phyloP scores from a whole-genome alignment of 106 monocot species.

The Triglochin maritima region DNA sequence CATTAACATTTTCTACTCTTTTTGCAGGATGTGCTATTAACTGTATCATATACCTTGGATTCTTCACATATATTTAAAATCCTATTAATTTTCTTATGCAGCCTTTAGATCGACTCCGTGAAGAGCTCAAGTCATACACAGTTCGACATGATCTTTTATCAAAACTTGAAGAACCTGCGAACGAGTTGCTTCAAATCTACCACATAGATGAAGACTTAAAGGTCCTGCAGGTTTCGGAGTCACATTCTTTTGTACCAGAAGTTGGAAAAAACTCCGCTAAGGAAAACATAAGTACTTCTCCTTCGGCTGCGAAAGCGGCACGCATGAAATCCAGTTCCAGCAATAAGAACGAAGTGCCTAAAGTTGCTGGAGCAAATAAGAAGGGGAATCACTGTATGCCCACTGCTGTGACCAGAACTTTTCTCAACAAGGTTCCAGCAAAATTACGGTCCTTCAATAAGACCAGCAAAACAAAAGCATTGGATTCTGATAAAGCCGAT shows the following conservation, averaged over 20 bases:
- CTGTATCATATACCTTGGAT: neutral
- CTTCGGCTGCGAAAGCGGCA: no score
- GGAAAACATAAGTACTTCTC: neutral
- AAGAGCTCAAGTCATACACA: constrained; percentile 75
- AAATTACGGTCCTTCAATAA: constrained; percentile 13
- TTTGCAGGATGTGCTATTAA: neutral
- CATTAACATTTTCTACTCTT: neutral
- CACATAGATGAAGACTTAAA: constrained; percentile 49
- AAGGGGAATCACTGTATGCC: neutral
- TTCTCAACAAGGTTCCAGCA: neutral
- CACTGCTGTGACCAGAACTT: constrained; percentile 1
- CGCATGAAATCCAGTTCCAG: no score
- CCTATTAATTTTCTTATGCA: no score
- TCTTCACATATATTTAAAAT: no score
- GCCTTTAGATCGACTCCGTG: constrained; percentile 55
- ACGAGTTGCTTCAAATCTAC: constrained; percentile 54
- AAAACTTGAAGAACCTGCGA: constrained; percentile 35
- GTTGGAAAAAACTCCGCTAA: constrained; percentile 9
- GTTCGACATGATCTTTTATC: constrained; percentile 32
- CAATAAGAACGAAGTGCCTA: no score
- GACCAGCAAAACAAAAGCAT: constrained; percentile 20
- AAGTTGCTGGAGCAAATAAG: no score
- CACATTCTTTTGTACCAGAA: constrained; percentile 6
- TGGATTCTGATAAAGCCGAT: constrained; percentile 9
- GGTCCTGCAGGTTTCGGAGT: constrained; percentile 23